Percentiles rank a stretch among this genome's conserved stretches.
phyloP scores from a whole-genome alignment of 1,284 basidiomycete species.

The Ustilago bromivora region DNA sequence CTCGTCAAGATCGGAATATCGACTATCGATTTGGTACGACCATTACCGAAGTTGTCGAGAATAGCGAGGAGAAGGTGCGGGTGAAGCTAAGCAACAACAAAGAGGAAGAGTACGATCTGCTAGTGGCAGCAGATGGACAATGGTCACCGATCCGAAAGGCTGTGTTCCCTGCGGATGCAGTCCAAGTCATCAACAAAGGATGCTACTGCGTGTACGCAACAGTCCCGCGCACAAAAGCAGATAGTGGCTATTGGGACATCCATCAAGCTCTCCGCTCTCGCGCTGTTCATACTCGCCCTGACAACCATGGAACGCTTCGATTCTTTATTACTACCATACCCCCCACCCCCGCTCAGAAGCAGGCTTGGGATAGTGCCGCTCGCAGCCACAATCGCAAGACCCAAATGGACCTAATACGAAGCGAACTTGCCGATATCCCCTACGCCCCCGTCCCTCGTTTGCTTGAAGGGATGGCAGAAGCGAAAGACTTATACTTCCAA shows the following conservation, averaged over 20 bases:
- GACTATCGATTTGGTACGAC: constrained; percentile 40
- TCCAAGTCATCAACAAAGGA: constrained; percentile 22
- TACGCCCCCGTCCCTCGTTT: constrained; percentile 34
- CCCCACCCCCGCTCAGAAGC: constrained; percentile 6
- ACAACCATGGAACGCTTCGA: constrained; percentile 42
- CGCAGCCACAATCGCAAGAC: constrained; percentile 14
- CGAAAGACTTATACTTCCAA: constrained; percentile 53
- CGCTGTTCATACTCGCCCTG: constrained; percentile 32
- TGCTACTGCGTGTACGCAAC: constrained; percentile 35
- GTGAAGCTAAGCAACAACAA: constrained; percentile 35
- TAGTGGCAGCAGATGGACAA: constrained; percentile 56
- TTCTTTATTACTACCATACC: constrained; percentile 33
- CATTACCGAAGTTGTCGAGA: constrained; percentile 35
- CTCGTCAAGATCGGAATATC: constrained; percentile 16
- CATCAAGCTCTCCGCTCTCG: constrained; percentile 24
- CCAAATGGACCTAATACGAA: constrained; percentile 36
- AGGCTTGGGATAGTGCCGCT: constrained; percentile 23
- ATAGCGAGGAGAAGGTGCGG: constrained; percentile 13
- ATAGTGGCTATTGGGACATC: constrained; percentile 36
- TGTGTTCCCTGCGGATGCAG: constrained; percentile 27
- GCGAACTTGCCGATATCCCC: constrained; percentile 27
- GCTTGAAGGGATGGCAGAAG: constrained; percentile 22
- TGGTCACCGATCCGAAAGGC: constrained; percentile 45
- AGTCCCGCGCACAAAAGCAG: constrained; percentile 25
- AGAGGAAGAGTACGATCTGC: constrained; percentile 37